phyloP scores from a whole-genome alignment of 495 filamentous ascomycete species.

The Neurospora discreta region DNA sequence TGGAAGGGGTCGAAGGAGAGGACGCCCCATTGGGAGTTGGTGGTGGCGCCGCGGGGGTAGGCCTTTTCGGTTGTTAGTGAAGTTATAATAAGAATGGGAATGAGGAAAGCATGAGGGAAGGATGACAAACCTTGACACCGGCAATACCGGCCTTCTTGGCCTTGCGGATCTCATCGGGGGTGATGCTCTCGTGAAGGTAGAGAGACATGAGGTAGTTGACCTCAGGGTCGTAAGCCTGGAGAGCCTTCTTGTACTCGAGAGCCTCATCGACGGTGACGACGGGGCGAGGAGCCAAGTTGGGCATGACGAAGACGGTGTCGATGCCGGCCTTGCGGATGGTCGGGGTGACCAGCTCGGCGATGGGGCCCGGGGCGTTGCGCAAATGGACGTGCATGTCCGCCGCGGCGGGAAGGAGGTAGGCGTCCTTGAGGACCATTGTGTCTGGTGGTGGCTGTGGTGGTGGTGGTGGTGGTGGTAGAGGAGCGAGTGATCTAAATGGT shows the following conservation, averaged over 20 bases:
- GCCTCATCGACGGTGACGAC: constrained; percentile 64
- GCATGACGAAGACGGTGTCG: constrained; percentile 63
- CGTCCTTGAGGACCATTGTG: constrained; percentile 31
- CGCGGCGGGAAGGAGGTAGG: constrained; percentile 53
- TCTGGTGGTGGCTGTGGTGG: background rate
- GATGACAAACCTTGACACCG: constrained; percentile 49
- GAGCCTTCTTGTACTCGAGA: constrained; percentile 57
- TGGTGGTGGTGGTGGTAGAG: background rate
- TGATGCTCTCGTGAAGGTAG: constrained; percentile 62
- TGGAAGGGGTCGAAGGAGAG: constrained; percentile 54
- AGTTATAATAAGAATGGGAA: background rate
- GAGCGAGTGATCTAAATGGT: background rate
- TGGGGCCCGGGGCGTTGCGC: constrained; percentile 52
- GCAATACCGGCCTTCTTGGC: constrained; percentile 54
- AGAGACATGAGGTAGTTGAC: constrained; percentile 84
- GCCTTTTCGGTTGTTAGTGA: background rate
- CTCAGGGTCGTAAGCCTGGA: constrained; percentile 56
- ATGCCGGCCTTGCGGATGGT: constrained; percentile 58
- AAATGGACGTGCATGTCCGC: constrained; percentile 57
- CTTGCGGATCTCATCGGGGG: constrained; percentile 64
- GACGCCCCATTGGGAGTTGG: constrained; percentile 76
- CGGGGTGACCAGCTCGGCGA: constrained; percentile 75
- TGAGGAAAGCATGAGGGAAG: background rate
- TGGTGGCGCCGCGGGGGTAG: constrained; percentile 51
- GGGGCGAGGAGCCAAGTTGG: constrained; percentile 44